phyloP scores from a whole-genome alignment of 2,329 filamentous ascomycete species.

The Trichophyton rubrum region DNA sequence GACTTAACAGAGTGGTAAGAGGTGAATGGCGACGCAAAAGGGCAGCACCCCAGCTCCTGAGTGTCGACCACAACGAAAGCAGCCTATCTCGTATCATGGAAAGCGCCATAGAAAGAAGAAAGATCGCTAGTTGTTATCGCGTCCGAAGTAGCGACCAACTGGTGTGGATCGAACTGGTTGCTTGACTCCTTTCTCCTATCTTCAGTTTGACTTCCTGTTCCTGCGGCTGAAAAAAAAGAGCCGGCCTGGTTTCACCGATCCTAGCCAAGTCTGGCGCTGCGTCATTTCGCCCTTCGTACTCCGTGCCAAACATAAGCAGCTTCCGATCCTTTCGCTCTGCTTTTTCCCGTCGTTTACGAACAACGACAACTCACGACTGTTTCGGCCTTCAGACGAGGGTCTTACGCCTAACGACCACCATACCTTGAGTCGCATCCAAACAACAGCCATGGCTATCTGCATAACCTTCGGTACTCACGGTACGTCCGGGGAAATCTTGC shows the following conservation, averaged over 20 bases:
- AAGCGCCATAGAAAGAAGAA: background rate
- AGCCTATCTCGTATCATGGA: background rate
- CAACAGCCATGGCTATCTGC: conserved; percentile 17
- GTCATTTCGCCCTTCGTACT: background rate
- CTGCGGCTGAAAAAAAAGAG: background rate
- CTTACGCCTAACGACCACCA: too few species aligned
- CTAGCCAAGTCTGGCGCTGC: background rate
- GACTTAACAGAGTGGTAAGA: background rate
- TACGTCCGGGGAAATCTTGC: conserved; percentile 6
- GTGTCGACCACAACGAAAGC: background rate
- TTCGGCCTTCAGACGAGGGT: background rate
- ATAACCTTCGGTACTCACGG: conserved; percentile 21
- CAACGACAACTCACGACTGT: background rate
- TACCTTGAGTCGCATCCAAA: background rate
- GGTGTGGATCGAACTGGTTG: too few species aligned
- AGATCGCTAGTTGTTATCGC: too few species aligned
- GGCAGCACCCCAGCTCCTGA: background rate
- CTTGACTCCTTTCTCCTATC: too few species aligned
- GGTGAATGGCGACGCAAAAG: background rate
- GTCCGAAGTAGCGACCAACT: too few species aligned
- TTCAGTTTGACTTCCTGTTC: background rate
- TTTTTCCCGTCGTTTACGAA: background rate
- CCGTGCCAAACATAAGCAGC: background rate
- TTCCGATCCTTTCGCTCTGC: background rate
- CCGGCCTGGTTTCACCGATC: background rate